Evolutionary conservation across 805 yeast genomes (phyloP), one percentile per base, ranked within the genome.

Genomic region (Sungouiella blattae): DNA sequence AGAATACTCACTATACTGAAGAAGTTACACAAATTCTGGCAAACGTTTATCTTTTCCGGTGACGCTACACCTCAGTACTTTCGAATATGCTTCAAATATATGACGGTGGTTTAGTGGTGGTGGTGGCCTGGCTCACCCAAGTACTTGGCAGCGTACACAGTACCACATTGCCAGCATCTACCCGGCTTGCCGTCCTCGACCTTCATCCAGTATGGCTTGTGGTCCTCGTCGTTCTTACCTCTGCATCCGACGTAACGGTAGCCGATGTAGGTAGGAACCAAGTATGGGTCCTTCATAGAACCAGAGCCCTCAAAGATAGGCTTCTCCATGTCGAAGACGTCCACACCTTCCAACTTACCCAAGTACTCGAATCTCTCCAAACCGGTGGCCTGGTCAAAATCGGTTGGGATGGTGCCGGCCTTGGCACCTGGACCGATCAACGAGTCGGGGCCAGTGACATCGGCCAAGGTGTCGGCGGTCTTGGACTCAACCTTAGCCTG

Each of bases 151-250:
- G 85, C 80, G 76, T 84, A 91, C 50, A 88, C 95, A 52, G 89
- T 83, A 67, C 98, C 98, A 67, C 98, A 91, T 68, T 93, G 96
- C 96, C 96, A 87, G 73, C 97, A 93, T 80, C 98, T 87, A 51
- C 85, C 85, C 43, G 83, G 83, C 67, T 86, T 73, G 32, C 77
- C 85, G 47, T 73, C 77, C 50, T 88, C 83, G 55, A 94, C 94
- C 67, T 80, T 81, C 72, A 89, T 77, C 96, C 97, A 91, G 82
- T 80, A 78, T 49, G 87, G 78, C 55, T 78, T 81, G 69, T 89
- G 98, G 49, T 93, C 82, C 46, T 86, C 95, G 40, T 88, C 94
- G 58, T 95, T 96, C 50, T 86, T 77, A 59, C 98, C 98, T 48
- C 94, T 83, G 74, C 98, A 93, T 47, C 98, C 98, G 57, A 93